These are phyloP conservation scores for Emydomyces testavorans DNA, from an alignment of 2,329 filamentous ascomycete genomes.

Conservation along the genomic window DNA sequence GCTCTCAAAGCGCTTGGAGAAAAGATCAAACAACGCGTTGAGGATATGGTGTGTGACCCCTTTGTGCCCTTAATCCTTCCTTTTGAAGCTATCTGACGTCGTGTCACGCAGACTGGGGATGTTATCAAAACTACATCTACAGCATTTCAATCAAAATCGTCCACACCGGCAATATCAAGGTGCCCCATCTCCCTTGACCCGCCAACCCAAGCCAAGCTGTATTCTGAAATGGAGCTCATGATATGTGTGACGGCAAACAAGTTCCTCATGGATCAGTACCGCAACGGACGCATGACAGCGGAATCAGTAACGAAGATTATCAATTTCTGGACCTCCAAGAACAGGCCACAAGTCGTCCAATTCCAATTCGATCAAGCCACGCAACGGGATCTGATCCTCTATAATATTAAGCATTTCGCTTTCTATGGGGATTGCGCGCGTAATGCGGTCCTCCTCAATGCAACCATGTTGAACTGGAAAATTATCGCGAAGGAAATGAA, in stretches of 20 bases:
- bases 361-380: conserved; percentile 44
- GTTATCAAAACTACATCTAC: conserved; percentile 17
- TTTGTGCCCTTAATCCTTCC: neutral
- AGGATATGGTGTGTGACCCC: conserved; percentile 25
- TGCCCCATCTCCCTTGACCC: conserved; percentile 33
- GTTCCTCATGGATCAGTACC: conserved; percentile 36
- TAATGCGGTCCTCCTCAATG: conserved; percentile 34
- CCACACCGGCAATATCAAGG: conserved; percentile 18
- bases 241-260: conserved; percentile 35
- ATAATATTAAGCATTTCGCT: conserved; percentile 36
- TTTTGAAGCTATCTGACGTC: neutral
- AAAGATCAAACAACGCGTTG: conserved; percentile 32
- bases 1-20: conserved; percentile 28
- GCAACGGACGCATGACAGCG: conserved; percentile 28
- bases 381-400: conserved; percentile 38
- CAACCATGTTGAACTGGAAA: conserved; percentile 41
- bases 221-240: conserved; percentile 38
- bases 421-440: conserved; percentile 37
- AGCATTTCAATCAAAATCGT: conserved; percentile 17
- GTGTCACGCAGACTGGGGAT: conserved; percentile 20
- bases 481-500: conserved; percentile 38
- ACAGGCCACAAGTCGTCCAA: conserved; percentile 39
- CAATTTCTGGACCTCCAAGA: conserved; percentile 36
- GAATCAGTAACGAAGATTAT: conserved; percentile 32
- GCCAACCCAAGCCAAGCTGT: conserved; percentile 34